Evolutionary conservation across 2,329 filamentous ascomycete species (phyloP).

Genomic region (Aspergillus intermedius): DNA sequence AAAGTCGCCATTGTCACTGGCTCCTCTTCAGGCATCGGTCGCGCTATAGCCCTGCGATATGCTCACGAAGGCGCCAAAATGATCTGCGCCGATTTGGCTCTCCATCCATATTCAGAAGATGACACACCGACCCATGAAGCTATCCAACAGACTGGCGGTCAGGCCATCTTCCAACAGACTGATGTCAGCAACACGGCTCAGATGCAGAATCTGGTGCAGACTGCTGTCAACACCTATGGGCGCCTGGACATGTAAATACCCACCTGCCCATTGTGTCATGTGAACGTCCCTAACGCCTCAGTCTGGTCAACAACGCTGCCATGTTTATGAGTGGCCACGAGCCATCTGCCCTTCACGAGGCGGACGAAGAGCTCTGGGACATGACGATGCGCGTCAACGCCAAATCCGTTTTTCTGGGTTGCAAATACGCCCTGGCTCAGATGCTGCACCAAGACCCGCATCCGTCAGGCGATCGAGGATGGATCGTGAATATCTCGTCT

Average conservation of each 20-base stretch:
- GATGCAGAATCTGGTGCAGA: slow-evolving; percentile 33
- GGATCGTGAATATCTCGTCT: slow-evolving; percentile 26
- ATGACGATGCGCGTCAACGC: slow-evolving; percentile 21
- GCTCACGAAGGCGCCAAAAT: slow-evolving; percentile 35
- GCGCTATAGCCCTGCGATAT: slow-evolving; percentile 40
- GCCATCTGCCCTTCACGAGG: slow-evolving; percentile 40
- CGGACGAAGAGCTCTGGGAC: slow-evolving; percentile 41
- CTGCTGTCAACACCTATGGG: slow-evolving; percentile 32
- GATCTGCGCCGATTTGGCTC: slow-evolving; percentile 37
- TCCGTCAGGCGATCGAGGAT: slow-evolving; percentile 24
- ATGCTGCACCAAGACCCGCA: slow-evolving; percentile 31
- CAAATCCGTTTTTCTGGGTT: slow-evolving; percentile 34
- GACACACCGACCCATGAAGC: slow-evolving; percentile 28
- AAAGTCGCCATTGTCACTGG: slow-evolving; percentile 42
- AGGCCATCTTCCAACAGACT: slow-evolving; percentile 37
- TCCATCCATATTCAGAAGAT: slow-evolving; percentile 3
- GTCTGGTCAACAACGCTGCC: slow-evolving; percentile 47
- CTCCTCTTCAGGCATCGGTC: slow-evolving; percentile 41
- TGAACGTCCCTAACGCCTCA: slow-evolving; percentile 11
- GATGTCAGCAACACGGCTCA: slow-evolving; percentile 37
- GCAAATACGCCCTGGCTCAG: slow-evolving; percentile 31
- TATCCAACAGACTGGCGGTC: slow-evolving; percentile 28
- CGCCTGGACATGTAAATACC: slow-evolving; percentile 38
- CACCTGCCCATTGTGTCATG: background rate
- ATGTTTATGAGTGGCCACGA: slow-evolving; percentile 35